phyloP scores from a whole-genome alignment of 345 rosid species.

The Draba incana region DNA sequence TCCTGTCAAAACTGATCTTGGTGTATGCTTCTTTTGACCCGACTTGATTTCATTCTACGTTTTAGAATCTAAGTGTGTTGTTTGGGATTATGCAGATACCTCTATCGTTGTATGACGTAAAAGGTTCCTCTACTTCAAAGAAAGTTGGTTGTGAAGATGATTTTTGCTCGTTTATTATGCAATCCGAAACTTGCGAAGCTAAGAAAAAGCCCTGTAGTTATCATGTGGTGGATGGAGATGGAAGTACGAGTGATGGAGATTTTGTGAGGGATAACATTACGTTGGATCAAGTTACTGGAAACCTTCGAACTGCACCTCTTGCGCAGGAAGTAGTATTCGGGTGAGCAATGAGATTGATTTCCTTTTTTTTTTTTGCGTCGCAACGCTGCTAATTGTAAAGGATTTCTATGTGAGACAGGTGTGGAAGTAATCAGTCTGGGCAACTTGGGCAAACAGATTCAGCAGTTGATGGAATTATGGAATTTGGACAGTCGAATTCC shows the following conservation, averaged over 20 bases:
- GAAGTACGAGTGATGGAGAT: constrained; percentile 43
- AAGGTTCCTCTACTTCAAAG: constrained; percentile 26
- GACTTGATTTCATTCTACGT: not conserved
- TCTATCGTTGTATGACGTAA: constrained; percentile 43
- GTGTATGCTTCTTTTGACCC: constrained; percentile 51
- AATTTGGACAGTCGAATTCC: constrained; percentile 88
- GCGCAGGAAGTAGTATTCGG: constrained; percentile 36
- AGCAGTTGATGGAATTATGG: constrained; percentile 93
- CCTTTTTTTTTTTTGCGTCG: no score
- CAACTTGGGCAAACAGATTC: constrained; percentile 65
- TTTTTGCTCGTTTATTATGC: constrained; percentile 33
- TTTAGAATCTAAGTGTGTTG: constrained; percentile 3
- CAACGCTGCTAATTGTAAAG: not conserved
- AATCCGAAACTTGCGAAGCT: constrained; percentile 30
- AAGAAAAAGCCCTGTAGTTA: constrained; percentile 37
- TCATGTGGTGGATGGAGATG: constrained; percentile 45
- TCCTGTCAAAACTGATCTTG: constrained; percentile 79
- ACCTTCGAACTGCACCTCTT: constrained; percentile 33
- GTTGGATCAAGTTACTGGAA: constrained; percentile 37
- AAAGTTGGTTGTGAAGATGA: constrained; percentile 39
- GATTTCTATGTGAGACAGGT: constrained; percentile 48
- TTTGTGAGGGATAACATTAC: constrained; percentile 41
- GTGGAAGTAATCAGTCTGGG: constrained; percentile 86
- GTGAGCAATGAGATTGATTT: constrained; percentile 17
- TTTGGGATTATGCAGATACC: constrained; percentile 49